Base-by-base conservation (phyloP, 2,329 filamentous ascomycete species). In the Trichoderma hamatum region DNA sequence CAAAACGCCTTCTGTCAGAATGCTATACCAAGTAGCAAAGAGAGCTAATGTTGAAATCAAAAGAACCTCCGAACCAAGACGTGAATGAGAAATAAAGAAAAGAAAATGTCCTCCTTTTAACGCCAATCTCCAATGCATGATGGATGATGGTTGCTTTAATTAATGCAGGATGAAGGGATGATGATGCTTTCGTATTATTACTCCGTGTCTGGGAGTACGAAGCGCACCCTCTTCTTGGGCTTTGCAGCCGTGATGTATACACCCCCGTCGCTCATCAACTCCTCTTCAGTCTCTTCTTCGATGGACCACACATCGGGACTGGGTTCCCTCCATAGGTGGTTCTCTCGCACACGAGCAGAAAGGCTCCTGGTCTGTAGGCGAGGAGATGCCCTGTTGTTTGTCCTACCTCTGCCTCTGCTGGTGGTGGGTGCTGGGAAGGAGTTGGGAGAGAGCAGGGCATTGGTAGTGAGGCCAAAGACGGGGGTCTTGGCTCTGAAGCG, bases 261-360 rank as follows among this genome's bases (percentile, higher is more conserved):
- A 11, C 77, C 72, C 0, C 71, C 74, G 30, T 75, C 78, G 66
- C 76, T 76, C 77, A 81, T 76, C 28, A 83, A 75, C 73, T 86
- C 84, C 73, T 85, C 84, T 77, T 87, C 85, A 1, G 84, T 83
- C 78, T 88, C 85, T 75, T 88, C 86, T 76, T 86, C 83, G 68
- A 88, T 88, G 34, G 84, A 84, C 83, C 85, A 88, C 3, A 88
- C 86, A 65, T 88, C 85, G 0, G 85, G 85, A 73, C 86, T 88
- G 7, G 86, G 86, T 77, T 86, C 83, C 46, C 85, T 80, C 86
- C 86, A 88, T 1, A 86, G 73, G 59, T 79, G 78, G 21, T 76
- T 73, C 10, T 84, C 82, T 54, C 82, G 80, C 70, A 74, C 80
- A 39, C 76, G 77, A 60, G 74, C 72, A 30, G 78, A 76, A 52